Conservation (phyloP, 306 rosid species). For the Vachellia pachyceras region DNA sequence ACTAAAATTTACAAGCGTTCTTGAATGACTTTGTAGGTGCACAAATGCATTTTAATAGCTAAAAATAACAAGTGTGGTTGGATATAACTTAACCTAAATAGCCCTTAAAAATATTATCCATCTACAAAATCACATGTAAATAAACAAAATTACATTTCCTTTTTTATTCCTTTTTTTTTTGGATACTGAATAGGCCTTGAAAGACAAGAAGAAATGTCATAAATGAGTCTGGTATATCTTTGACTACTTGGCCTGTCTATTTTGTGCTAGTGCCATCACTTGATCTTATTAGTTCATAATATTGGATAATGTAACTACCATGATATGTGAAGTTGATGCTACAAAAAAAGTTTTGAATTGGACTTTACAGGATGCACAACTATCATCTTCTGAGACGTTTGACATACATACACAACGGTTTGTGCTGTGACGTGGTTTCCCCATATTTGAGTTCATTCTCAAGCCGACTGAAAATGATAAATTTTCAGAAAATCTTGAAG, state of each 20-base stretch:
- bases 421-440: constrained; percentile 26
- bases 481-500: not conserved
- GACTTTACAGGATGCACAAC: constrained; percentile 53
- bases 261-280: not conserved
- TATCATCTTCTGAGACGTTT: constrained; percentile 56
- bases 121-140: no score
- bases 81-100: no score
- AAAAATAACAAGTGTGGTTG: no score
- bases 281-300: not conserved
- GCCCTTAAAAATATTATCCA: no score
- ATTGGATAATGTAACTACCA: not conserved
- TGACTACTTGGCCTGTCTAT: not conserved
- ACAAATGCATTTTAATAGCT: no score
- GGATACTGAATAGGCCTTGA: not conserved
- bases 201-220: not conserved
- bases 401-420: constrained; percentile 41
- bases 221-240: not conserved
- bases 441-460: not conserved
- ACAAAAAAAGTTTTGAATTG: constrained; percentile 10
- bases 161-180: no score
- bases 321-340: constrained; percentile 1
- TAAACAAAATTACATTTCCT: not conserved
- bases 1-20: no score
- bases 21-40: no score
- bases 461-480: not conserved